Evolutionary conservation across 805 yeast species (phyloP), one percentile per base, ranked within the genome.

Genomic region (Teunomyces gatunensis): DNA sequence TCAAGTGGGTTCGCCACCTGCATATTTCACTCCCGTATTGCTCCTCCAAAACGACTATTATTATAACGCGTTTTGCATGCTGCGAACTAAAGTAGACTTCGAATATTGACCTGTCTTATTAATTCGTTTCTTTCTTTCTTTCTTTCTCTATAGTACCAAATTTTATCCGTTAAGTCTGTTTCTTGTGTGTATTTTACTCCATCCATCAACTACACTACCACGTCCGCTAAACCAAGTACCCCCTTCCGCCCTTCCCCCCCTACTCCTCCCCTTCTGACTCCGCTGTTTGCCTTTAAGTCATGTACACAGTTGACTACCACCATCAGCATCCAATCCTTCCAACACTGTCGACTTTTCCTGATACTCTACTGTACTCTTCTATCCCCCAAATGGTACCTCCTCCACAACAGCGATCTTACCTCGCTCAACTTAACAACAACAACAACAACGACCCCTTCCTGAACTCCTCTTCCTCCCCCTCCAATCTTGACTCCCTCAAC

Each of bases 401-500:
- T 13, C 56, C 49, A 27, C 52, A 36, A 6, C 33, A 20, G n/a
- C 48, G 39, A 39, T 45, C 39, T 20, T 49, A 34, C 17, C 44
- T 46, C 39, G 39, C 49, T 32, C 49, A 49, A 20, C 35, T 46
- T 4, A 18, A 18, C 50, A 51, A 39, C 20, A 18, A 18, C 50
- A 51, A 39, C 41, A 39, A 30, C 46, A 47, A 44, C 36, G 35
- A 44, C 36, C 34, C 53, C 13, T 30, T 32, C 13, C 25, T n/a
- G 10, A 25, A 25, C 27, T 7, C 20, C 6, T 6, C 15, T 12
- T 12, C 27, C 27, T 30, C 45, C 27, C 20, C 45, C 49, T 37
- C 48, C 39, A 58, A 58, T 30, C 53, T 65, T 47, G 73, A 69
- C 50, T 68, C 64, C 51, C 56, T 70, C 43, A 69, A 69, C 46